A percentile compares a stretch with the other conserved stretches of the same genome.
Evolutionary conservation across 306 rosid genomes (phyloP).

Genomic region (Trifolium dubium): DNA sequence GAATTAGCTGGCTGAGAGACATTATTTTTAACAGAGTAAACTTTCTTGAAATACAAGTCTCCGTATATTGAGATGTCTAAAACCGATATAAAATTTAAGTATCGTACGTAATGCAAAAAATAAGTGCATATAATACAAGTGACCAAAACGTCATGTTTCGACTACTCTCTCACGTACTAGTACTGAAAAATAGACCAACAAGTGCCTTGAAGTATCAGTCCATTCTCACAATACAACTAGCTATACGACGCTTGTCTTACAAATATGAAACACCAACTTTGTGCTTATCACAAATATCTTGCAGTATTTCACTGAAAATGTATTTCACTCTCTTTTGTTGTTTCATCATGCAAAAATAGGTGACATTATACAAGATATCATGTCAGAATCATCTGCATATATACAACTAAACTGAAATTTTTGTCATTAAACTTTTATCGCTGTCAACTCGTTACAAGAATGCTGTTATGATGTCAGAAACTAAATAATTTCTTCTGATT

Average conservation of each 20-base stretch:
- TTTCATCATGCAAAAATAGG: neutral
- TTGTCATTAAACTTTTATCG: neutral
- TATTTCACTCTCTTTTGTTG: neutral
- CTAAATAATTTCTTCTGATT: neutral
- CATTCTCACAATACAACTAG: no score
- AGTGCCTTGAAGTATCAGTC: no score
- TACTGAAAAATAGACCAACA: no score
- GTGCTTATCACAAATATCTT: neutral
- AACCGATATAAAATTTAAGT: no score
- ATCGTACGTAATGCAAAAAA: no score
- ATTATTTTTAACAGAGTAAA: no score
- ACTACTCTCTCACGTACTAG: no score
- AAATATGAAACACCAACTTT: neutral
- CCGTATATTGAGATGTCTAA: no score
- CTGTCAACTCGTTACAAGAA: neutral
- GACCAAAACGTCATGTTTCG: no score
- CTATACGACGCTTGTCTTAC: neutral
- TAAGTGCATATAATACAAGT: no score
- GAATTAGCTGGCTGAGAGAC: no score
- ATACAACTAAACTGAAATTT: slow-evolving; percentile 11
- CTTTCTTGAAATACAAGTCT: no score
- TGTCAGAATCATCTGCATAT: slow-evolving; percentile 7
- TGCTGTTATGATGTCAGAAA: neutral
- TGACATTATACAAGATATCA: neutral
- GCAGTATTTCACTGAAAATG: neutral